Evolutionary conservation across 768 basidiomycete species (phyloP).

Genomic region (Nevesoporus exiguus): DNA sequence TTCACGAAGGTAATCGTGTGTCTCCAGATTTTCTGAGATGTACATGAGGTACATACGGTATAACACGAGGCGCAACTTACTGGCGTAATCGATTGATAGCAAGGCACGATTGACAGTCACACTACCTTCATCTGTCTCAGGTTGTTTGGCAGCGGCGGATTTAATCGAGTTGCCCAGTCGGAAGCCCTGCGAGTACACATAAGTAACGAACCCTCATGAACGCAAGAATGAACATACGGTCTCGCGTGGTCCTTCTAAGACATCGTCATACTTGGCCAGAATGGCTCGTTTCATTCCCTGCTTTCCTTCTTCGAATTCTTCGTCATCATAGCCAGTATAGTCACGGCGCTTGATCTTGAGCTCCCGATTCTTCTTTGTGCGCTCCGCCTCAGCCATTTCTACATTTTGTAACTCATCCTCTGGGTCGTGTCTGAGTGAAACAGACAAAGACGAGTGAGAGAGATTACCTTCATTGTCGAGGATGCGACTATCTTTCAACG

Average conservation of each 20-base stretch:
- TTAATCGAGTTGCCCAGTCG: conserved; percentile 68
- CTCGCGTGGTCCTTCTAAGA: conserved; percentile 70
- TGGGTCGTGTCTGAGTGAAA: conserved; percentile 28
- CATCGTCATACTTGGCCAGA: conserved; percentile 92
- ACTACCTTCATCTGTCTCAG: conserved; percentile 45
- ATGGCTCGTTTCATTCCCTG: conserved; percentile 81
- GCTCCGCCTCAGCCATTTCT: conserved; percentile 88
- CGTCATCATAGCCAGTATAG: conserved; percentile 96
- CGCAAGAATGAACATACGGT: conserved; percentile 42
- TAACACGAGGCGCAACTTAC: conserved; percentile 45
- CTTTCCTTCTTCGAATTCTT: conserved; percentile 77
- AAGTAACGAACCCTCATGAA: background rate
- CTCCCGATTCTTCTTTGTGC: conserved; percentile 72
- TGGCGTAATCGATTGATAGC: conserved; percentile 84
- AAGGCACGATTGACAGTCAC: conserved; percentile 75
- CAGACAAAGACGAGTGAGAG: background rate
- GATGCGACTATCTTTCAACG: conserved; percentile 92
- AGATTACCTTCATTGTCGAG: conserved; percentile 86
- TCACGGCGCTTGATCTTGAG: conserved; percentile 84
- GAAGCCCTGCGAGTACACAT: conserved; percentile 60
- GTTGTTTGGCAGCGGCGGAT: conserved; percentile 34
- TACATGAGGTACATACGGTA: conserved; percentile 17
- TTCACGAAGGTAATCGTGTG: conserved; percentile 85
- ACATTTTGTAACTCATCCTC: conserved; percentile 98
- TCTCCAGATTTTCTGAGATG: conserved; percentile 73